A percentile compares a stretch with the other conserved stretches of the same genome.
phyloP scores from a whole-genome alignment of 75 land plant species.

The Ceratopteris richardii region DNA sequence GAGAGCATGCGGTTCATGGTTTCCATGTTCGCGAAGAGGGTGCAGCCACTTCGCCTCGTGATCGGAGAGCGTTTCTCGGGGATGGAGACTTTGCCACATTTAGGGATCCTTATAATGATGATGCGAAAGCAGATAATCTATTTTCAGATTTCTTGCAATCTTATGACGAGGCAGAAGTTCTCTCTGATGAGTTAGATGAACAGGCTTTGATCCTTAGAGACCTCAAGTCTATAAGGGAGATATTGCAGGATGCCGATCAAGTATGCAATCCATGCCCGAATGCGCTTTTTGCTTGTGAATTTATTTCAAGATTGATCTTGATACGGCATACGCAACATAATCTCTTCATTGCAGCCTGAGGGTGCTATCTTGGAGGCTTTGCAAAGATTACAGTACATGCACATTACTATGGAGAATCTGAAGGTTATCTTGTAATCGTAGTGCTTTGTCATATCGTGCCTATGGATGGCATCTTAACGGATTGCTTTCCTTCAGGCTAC shows the following conservation, averaged over 20 bases:
- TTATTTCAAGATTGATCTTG: neutral
- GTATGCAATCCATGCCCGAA: too few relatives aligned
- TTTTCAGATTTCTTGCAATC: neutral
- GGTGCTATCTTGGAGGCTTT: neutral
- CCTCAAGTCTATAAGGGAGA: neutral
- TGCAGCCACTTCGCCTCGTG: too few relatives aligned
- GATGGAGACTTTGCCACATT: too few relatives aligned
- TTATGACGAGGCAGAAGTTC: neutral
- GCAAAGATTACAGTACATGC: neutral
- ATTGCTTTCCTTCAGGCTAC: too few relatives aligned
- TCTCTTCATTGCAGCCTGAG: neutral
- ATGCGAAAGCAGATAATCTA: neutral
- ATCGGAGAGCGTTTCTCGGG: too few relatives aligned
- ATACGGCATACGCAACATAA: neutral
- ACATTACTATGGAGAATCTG: neutral
- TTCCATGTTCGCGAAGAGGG: too few relatives aligned
- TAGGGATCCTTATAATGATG: too few relatives aligned
- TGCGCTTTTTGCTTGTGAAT: neutral
- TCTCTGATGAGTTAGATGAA: neutral
- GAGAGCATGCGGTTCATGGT: too few relatives aligned
- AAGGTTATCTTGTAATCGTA: neutral
- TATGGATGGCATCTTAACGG: too few relatives aligned
- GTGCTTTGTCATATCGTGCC: too few relatives aligned
- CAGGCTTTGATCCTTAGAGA: neutral
- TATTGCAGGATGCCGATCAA: neutral